Conservation (phyloP, 805 yeast species). For the Ascoidea rubescens region DNA sequence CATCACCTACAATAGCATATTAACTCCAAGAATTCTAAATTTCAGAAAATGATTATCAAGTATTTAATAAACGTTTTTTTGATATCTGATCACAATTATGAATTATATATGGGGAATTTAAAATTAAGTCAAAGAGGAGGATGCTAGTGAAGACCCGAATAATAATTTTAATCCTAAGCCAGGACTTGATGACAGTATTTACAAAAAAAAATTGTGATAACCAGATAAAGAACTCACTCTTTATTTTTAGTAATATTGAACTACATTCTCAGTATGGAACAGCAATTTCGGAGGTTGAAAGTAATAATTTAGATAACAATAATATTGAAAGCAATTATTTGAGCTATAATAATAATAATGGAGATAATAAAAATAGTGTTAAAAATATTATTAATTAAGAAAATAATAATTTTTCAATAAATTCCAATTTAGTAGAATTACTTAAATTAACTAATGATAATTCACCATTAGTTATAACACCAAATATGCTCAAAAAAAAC, state of each 20-base stretch:
- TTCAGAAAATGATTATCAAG: not conserved
- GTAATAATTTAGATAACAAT: slow-evolving; percentile 21
- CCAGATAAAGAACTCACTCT: not conserved
- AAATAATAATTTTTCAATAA: too few relatives aligned
- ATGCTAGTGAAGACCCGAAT: not conserved
- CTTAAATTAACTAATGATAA: slow-evolving; percentile 1
- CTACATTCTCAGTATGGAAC: slow-evolving; percentile 9
- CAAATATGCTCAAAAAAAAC: slow-evolving; percentile 11
- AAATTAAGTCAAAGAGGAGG: slow-evolving; percentile 1
- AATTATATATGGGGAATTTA: slow-evolving; percentile 1
- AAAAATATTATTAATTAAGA: too few relatives aligned
- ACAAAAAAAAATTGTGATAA: too few relatives aligned
- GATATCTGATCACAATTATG: slow-evolving; percentile 6
- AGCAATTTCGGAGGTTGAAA: slow-evolving; percentile 17
- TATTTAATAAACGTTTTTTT: slow-evolving; percentile 7
- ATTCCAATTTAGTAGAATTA: too few relatives aligned
- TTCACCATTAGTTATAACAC: slow-evolving; percentile 9
- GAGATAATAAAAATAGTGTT: slow-evolving; percentile 2
- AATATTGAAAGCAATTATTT: slow-evolving; percentile 12
- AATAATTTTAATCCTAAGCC: not conserved
- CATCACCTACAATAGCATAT: slow-evolving; percentile 23
- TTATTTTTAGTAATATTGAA: not conserved
- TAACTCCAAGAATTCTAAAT: slow-evolving; percentile 18
- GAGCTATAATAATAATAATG: slow-evolving; percentile 6
- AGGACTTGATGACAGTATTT: too few relatives aligned